Base-by-base conservation (phyloP, 2,329 filamentous ascomycete species). In the Nannizziopsis arthrosporioides region DNA sequence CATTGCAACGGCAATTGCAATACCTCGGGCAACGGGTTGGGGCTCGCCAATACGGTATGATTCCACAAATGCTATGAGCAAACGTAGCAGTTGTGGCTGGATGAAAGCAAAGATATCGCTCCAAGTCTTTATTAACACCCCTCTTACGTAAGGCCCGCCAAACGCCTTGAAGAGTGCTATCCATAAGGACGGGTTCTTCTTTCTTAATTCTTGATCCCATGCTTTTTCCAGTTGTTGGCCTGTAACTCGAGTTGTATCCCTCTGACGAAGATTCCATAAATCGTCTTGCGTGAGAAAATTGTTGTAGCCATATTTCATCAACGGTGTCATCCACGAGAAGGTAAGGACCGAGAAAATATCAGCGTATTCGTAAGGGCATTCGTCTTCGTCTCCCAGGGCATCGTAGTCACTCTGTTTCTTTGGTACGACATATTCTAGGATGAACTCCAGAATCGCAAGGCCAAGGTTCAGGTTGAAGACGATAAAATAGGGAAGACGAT, bases 301-400 rank as follows among this genome's bases (percentile, higher is more conserved):
- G 61, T 84, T 85, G 71, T 98, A 96, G 1, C 92, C 92, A 61
- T 83, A 83, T 61, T 81, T 88, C 92, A 98, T 98, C 77, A 98
- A 71, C 0, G 92, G 89, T 0, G 92, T 96, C 90, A 98, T 95
- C 92, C 92, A 98, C 47, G 84, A 82, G 65, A 98, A 98, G 0
- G 90, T 94, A 40, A 98, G 75, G 44, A 85, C 80, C 3, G 90
- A 94, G 68, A 98, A 98, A 45, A 96, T 74, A 51, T 90, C 88
- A 10, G 92, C 89, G 63, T 94, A 94, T 67, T 96, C 89, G 53
- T 85, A 81, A 0, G 74, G 74, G 52, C 81, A 84, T 65, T 85
- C 81, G 55, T 84, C 77, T 49, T 68, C 67, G 51, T 82, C 78
- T 5, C 78, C 80, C 42, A 84, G 64, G 5, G 78, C 78, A 62